These are phyloP conservation scores for Staphylotrichum tortipilum DNA, from an alignment of 495 filamentous ascomycete species.

Conservation along the genomic window DNA sequence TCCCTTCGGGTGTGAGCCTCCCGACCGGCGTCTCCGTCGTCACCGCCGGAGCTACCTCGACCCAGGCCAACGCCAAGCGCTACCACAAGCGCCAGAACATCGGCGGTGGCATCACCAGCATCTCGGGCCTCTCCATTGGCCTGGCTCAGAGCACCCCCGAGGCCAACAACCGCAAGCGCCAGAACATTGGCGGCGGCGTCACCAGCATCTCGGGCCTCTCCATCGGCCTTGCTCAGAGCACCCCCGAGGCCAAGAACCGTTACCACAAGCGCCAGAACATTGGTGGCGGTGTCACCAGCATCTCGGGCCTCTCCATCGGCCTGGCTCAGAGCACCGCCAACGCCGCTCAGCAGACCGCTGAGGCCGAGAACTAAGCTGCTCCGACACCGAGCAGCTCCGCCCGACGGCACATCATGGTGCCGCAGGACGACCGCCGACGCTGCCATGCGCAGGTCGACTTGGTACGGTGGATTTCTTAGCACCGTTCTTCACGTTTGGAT, in stretches of 20 bases:
- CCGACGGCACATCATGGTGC: too few relatives aligned
- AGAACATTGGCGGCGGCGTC: neutral
- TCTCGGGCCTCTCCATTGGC: neutral
- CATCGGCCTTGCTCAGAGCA: neutral
- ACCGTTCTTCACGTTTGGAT: too few relatives aligned
- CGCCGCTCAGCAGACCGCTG: neutral
- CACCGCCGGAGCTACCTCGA: constrained; percentile 6
- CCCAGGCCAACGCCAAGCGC: constrained; percentile 8
- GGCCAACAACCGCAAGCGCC: neutral
- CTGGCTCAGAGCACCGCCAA: neutral
- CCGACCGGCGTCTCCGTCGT: constrained; percentile 26
- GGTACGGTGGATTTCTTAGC: too few relatives aligned
- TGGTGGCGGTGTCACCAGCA: neutral
- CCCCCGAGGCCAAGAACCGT: neutral
- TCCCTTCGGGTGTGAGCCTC: constrained; percentile 22
- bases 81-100: neutral
- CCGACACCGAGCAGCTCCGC: too few relatives aligned
- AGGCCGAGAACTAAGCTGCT: too few relatives aligned
- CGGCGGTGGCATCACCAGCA: neutral
- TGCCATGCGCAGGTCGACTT: too few relatives aligned
- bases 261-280: neutral
- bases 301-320: neutral
- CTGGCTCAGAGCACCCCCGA: neutral
- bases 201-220: neutral
- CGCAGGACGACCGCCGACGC: too few relatives aligned